Evolutionary conservation across 176 grass and related monocot genomes (phyloP), one percentile per base, ranked within the genome.

Genomic region (Oryza rufipogon): DNA sequence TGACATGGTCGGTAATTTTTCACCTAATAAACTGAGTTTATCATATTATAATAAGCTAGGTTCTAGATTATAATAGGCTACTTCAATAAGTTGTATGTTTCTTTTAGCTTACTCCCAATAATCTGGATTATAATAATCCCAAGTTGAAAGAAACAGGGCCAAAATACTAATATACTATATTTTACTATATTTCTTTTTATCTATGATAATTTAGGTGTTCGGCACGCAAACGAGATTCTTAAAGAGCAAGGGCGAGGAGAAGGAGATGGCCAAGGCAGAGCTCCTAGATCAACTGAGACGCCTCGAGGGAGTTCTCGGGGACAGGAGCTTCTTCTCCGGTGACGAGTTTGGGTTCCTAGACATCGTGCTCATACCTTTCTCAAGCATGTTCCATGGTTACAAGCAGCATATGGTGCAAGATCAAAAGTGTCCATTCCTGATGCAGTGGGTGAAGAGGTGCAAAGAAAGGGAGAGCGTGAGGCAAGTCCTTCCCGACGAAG

Each of bases 301-400:
- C 0, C 66, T 90, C 0, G 88, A 93, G 80, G 73, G 52, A 11
- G 79, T 76, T 76, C 81, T 92, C 11, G 80, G 72, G 0, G 76
- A 90, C 13, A 71, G 22, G 15, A 13, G 25, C 64, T 88, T 79
- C 36, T 85, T 90, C 11, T 68, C 41, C 6, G 77, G 85, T 60
- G 68, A 79, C 3, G 15, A 68, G 16, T 90, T 92, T 6, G 68
- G 77, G 5, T 85, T 92, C 70, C 34, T 92, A 0, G 81, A 90
- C 65, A 14, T 64, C 1, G 70, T 52, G 3, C 17, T 93, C 67
- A 45, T 90, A 15, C 73, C 85, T 1, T 72, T 88, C 60, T 82
- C 69, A 4, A 78, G 77, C 82, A 74, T 77, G 81, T 90, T 93
- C 28, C 25, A 17, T 2, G 82, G 78, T 9, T 91, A 90, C 42